Evolutionary conservation across 306 rosid genomes (phyloP), one percentile per base, ranked within the genome.

Genomic region (Dryas octopetala): DNA sequence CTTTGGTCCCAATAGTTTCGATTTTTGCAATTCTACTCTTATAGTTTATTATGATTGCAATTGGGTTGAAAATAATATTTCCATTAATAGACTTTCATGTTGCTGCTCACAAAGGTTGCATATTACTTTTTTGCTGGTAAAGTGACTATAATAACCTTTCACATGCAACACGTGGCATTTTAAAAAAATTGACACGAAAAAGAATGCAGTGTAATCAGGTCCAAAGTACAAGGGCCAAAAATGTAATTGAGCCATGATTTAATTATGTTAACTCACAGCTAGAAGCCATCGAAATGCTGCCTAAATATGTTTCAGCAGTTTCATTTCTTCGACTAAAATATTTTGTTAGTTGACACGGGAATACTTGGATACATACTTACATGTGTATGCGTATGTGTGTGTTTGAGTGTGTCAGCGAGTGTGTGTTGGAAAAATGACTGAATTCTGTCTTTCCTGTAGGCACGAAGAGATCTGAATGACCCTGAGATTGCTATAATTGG

Each of bases 401-500:
- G 5, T 14, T 12, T 52, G 57, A 51, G n/a, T 13, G n/a, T 32
- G 38, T 32, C 38, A 2, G 54, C 13, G 55, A 5, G 4, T 52
- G 38, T 38, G 28, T 16, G 0, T 4, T 38, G 5, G 9, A 41
- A 70, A 59, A 54, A 41, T 43, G 15, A 41, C 41, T 57, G 4
- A 0, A 54, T 74, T 81, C 80, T 17, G 19, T 51, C 73, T 28
- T 75, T 72, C 84, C 74, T 78, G 62, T 78, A 91, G 98, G 97
- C 96, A 50, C 83, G 74, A 77, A 86, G 97, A 82, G 89, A 94
- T 75, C 80, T 91, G 78, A 90, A 87, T 46, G 96, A 87, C 81
- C 95, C 98, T 6, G 98, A 94, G 80, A 90, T 90, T 85, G 98
- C 98, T 44, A 44, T 94, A 61, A 85, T 94, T 64, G 97, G 98